A percentile compares a stretch with the other conserved stretches of the same genome.
These are phyloP conservation scores for Yamadazyma sp. DNA, from an alignment of 805 yeast genomes.

Conservation along the genomic window DNA sequence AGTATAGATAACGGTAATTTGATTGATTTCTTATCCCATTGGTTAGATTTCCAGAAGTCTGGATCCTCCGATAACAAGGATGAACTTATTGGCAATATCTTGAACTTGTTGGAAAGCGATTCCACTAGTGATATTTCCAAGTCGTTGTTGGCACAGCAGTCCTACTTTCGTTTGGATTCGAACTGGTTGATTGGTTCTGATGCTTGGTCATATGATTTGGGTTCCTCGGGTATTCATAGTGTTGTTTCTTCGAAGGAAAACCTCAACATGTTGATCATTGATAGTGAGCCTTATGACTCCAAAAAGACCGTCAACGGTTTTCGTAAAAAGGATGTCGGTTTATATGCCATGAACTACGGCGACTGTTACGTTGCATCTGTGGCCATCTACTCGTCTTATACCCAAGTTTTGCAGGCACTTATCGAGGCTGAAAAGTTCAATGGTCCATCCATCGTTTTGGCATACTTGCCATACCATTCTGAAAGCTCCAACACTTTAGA, in stretches of 20 bases:
- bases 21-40: slow-evolving; percentile 59
- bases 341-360: slow-evolving; percentile 93
- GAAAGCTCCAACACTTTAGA: slow-evolving; percentile 70
- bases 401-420: slow-evolving; percentile 86
- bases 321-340: slow-evolving; percentile 88
- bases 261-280: slow-evolving; percentile 82
- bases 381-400: slow-evolving; percentile 89
- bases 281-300: slow-evolving; percentile 68
- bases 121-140: slow-evolving; percentile 38
- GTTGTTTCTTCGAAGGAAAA: slow-evolving; percentile 73
- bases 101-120: slow-evolving; percentile 39
- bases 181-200: slow-evolving; percentile 93
- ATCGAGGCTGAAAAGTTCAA: slow-evolving; percentile 85
- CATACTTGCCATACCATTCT: slow-evolving; percentile 74
- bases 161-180: slow-evolving; percentile 33
- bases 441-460: slow-evolving; percentile 91
- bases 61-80: slow-evolving; percentile 24
- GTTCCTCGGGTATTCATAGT: slow-evolving; percentile 87
- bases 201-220: slow-evolving; percentile 92
- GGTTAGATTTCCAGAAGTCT: slow-evolving; percentile 51
- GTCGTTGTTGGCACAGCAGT: slow-evolving; percentile 46
- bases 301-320: slow-evolving; percentile 39
- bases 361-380: slow-evolving; percentile 89
- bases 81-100: slow-evolving; percentile 31
- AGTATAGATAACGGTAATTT: slow-evolving; percentile 48